A percentile compares a stretch with the other conserved stretches of the same genome.
These are phyloP conservation scores for Cyclospora cayetanensis DNA, from an alignment of 169 alveolate species.

Conservation along the genomic window DNA sequence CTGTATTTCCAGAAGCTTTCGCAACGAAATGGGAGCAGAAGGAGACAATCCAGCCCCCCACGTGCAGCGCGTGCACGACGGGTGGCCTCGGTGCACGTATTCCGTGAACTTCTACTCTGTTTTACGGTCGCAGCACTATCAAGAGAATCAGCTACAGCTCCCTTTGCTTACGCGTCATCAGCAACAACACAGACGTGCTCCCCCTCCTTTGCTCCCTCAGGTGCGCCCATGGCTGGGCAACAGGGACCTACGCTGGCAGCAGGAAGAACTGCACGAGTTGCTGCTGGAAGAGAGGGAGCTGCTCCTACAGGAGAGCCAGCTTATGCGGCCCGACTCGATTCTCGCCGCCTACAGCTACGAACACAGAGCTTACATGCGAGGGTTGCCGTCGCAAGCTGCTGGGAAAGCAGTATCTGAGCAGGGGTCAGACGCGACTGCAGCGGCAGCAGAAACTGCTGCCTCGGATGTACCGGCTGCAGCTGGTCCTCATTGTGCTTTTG, in stretches of 20 bases:
- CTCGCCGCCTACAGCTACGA: slow-evolving; percentile 51
- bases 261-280: slow-evolving; percentile 3
- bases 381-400: neutral
- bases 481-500: too few relatives aligned
- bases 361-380: neutral
- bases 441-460: neutral
- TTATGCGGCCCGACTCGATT: neutral
- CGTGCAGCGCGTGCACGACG: slow-evolving; percentile 23
- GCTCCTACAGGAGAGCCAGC: slow-evolving; percentile 12
- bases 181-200: neutral
- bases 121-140: neutral
- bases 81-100: neutral
- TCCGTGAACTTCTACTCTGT: slow-evolving; percentile 17
- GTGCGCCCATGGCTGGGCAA: slow-evolving; percentile 8
- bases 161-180: neutral
- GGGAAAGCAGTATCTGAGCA: neutral
- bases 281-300: slow-evolving; percentile 48
- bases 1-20: too few relatives aligned
- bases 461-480: too few relatives aligned
- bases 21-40: neutral
- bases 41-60: slow-evolving; percentile 39
- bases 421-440: neutral
- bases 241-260: slow-evolving; percentile 48
- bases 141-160: neutral
- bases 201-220: neutral